Evolutionary conservation across 2,329 filamentous ascomycete species (phyloP).

Genomic region (Periconia sp.): DNA sequence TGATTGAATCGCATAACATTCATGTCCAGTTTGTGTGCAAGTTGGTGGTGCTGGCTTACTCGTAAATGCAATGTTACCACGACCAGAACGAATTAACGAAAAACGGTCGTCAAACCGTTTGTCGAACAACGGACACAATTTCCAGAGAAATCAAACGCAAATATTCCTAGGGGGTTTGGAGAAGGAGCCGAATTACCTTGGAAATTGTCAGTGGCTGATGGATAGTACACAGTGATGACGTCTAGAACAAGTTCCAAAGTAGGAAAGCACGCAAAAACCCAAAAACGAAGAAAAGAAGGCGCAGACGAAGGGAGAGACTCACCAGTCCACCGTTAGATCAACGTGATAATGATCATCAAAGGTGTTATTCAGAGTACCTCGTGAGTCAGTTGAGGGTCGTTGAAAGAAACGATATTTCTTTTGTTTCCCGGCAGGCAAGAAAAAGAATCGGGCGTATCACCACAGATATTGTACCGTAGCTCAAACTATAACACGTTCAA

Average conservation of each 20-base stretch:
- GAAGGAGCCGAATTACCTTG: neutral
- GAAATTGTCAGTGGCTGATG: neutral
- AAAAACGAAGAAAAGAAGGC: neutral
- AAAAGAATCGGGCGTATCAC: no score
- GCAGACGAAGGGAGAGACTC: no score
- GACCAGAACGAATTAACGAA: neutral
- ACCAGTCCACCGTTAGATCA: no score
- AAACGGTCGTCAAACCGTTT: neutral
- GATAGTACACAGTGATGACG: neutral
- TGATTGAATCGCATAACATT: neutral
- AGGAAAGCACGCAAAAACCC: neutral
- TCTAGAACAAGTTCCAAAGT: neutral
- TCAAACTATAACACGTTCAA: no score
- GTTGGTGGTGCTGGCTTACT: constrained; percentile 3
- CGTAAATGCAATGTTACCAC: neutral
- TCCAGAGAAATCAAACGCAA: no score
- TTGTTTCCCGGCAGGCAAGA: neutral
- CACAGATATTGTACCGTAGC: no score
- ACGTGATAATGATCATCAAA: no score
- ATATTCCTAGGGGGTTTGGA: no score
- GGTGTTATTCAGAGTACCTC: no score
- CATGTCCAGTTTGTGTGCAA: neutral
- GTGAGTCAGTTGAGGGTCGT: neutral
- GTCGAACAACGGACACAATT: neutral
- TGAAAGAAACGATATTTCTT: neutral